A percentile compares a stretch with the other conserved stretches of the same genome.
Evolutionary conservation across 768 basidiomycete genomes (phyloP).

Genomic region (Rhizopogon vinicolor): DNA sequence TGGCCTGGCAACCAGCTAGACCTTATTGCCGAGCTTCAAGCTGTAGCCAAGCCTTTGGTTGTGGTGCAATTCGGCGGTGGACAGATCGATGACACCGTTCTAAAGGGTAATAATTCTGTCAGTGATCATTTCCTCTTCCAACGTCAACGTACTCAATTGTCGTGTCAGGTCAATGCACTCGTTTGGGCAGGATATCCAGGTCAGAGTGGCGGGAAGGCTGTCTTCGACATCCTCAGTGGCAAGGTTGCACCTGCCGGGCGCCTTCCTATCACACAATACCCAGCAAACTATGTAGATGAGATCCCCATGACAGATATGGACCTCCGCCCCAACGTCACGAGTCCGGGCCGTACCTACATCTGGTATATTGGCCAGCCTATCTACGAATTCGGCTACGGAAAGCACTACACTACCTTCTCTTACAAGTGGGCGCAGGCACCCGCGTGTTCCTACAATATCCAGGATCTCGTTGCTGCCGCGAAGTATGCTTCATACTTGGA

Average conservation of each 20-base stretch:
- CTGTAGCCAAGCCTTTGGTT: constrained; percentile 46
- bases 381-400: constrained; percentile 48
- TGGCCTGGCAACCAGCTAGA: constrained; percentile 57
- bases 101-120: constrained; percentile 41
- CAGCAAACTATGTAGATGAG: constrained; percentile 40
- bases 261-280: constrained; percentile 51
- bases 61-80: constrained; percentile 56
- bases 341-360: constrained; percentile 54
- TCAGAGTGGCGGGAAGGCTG: constrained; percentile 40
- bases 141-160: neutral
- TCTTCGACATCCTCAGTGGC: constrained; percentile 49
- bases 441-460: constrained; percentile 34
- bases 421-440: constrained; percentile 35
- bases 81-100: constrained; percentile 44
- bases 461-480: constrained; percentile 29
- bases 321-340: constrained; percentile 41
- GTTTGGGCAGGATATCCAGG: constrained; percentile 46
- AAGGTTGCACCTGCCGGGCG: constrained; percentile 52
- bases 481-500: constrained; percentile 28
- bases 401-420: constrained; percentile 50
- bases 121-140: constrained; percentile 5
- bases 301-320: constrained; percentile 58
- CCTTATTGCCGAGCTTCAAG: constrained; percentile 39
- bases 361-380: constrained; percentile 52
- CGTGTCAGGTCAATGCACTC: constrained; percentile 43